A percentile compares a stretch with the other conserved stretches of the same genome.
These are phyloP conservation scores for Solanum ossicruentum DNA, from an alignment of 257 asterid species.

Conservation along the genomic window DNA sequence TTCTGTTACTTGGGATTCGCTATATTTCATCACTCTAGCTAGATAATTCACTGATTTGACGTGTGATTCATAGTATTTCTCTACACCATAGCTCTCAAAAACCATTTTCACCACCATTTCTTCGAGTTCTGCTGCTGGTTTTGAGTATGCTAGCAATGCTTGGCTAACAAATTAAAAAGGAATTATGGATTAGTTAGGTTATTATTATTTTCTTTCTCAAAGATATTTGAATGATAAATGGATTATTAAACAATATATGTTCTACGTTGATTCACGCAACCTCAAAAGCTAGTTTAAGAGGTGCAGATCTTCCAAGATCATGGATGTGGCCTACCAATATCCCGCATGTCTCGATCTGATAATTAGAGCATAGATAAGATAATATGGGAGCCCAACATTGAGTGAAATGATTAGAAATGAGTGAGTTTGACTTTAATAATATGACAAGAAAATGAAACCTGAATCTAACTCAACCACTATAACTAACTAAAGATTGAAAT, in stretches of 20 bases:
- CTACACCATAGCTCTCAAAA: slow-evolving; percentile 61
- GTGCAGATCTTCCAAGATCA: neutral
- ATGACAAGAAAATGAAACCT: too few relatives aligned
- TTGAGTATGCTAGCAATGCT: slow-evolving; percentile 26
- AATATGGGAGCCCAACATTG: neutral
- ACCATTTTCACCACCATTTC: slow-evolving; percentile 39
- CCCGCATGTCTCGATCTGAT: too few relatives aligned
- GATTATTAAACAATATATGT: neutral
- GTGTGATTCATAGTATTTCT: slow-evolving; percentile 30
- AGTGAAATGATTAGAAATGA: too few relatives aligned
- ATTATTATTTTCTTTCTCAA: too few relatives aligned
- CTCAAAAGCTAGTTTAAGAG: neutral
- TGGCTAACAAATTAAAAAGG: slow-evolving; percentile 11
- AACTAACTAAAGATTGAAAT: too few relatives aligned
- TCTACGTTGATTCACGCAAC: neutral
- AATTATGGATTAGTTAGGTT: neutral
- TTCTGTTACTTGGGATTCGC: slow-evolving; percentile 25
- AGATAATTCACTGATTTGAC: slow-evolving; percentile 28
- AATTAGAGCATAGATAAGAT: neutral
- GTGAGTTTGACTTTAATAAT: neutral
- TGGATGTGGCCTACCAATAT: neutral
- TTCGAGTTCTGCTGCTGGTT: slow-evolving; percentile 49
- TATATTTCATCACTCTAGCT: slow-evolving; percentile 52
- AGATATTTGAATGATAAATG: neutral
- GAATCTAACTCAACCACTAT: too few relatives aligned